phyloP scores from a whole-genome alignment of 2,329 filamentous ascomycete genomes.

The Colletotrichum sp. region DNA sequence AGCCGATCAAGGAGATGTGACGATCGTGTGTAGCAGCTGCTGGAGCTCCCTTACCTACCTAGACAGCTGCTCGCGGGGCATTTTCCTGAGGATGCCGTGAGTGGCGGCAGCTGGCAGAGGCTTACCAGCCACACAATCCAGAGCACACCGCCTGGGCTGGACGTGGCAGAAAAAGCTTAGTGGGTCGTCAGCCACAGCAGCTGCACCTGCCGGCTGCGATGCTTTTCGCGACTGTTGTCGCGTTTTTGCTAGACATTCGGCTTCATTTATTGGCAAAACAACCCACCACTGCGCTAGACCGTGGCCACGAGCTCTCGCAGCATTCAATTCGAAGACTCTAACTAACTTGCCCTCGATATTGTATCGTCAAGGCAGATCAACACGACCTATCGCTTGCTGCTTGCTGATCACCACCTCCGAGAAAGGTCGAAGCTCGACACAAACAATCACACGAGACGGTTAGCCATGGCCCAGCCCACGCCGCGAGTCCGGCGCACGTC shows the following conservation, averaged over 20 bases:
- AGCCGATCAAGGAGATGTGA: not conserved
- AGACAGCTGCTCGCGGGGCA: not conserved
- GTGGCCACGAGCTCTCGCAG: not conserved
- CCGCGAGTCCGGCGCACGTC: slow-evolving; percentile 52
- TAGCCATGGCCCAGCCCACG: slow-evolving; percentile 26
- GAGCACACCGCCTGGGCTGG: not conserved
- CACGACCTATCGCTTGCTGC: not conserved
- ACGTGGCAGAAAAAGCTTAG: not conserved
- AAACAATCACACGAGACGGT: not conserved
- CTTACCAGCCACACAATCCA: not conserved
- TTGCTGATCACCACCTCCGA: not conserved
- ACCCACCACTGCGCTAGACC: not conserved
- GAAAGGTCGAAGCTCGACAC: not conserved
- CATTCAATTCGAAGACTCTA: not conserved
- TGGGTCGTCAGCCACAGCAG: not conserved
- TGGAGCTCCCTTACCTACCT: not conserved
- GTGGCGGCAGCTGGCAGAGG: not conserved
- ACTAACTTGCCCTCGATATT: not conserved
- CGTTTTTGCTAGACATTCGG: slow-evolving; percentile 10
- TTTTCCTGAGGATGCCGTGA: not conserved
- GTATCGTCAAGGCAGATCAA: not conserved
- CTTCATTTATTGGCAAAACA: not conserved
- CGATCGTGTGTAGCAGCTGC: not conserved
- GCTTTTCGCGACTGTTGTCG: slow-evolving; percentile 20
- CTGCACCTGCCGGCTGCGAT: not conserved